Evolutionary conservation across 352 stramenopile genomes (phyloP), one percentile per base, ranked within the genome.

Genomic region (Globisporangium recalcitrans): DNA sequence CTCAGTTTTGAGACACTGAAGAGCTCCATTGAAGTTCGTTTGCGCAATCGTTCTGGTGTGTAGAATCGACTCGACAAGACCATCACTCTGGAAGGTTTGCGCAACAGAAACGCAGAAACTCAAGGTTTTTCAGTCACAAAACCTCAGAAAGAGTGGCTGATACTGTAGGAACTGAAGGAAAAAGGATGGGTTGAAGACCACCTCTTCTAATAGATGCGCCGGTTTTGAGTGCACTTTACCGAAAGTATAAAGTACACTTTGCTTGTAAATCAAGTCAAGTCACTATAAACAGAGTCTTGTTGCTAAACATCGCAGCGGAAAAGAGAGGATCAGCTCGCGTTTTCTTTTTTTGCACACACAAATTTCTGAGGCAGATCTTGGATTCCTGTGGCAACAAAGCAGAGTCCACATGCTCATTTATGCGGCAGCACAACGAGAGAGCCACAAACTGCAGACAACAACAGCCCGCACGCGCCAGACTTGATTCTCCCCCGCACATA

Each of bases 361-460:
- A 52, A 34, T 32, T 56, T 56, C 49, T 56, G 49, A 56, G 49
- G 49, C 27, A 40, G 49, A 56, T 56, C 49, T 27, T 54, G 32
- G 36, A n/a, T 44, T 44, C 36, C 36, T 36, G 48, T 54, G 26
- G 48, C 26, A 8, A 31, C 47, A 53, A n/a, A 53, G 22, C 24
- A 29, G 19, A 31, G 27, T 22, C 26, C 49, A 56, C 49, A 8
- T n/a, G 27, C 49, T 26, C 26, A 42, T 56, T 56, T 27, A 16
- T 22, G 42, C 42, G 19, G 19, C 42, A 22, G 42, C 40, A 8
- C 9, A 27, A 56, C 49, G 49, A 56, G 27, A 55, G 26, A 49
- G 42, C 42, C 36, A 11, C 24, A n/a, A n/a, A 24, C 40, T 11
- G 34, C n/a, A 8, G 4, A 16, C 16, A 40, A 42, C 47, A 64